Evolutionary conservation across 192 early-diverging fungal genomes (phyloP).

Genomic region (Coemansia sp.): DNA sequence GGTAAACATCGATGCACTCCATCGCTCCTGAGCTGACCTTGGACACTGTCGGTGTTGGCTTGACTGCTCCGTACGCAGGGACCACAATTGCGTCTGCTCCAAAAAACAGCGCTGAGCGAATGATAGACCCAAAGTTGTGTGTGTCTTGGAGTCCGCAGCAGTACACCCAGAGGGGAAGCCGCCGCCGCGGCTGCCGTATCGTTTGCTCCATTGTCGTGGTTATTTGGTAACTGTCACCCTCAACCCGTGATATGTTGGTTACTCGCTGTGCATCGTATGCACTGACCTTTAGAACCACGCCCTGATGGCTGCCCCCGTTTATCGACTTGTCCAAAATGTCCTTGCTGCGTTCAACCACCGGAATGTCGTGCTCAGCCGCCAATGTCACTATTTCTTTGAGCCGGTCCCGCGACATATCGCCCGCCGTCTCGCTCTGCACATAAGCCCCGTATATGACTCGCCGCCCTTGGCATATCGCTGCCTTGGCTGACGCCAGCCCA

Average conservation of each 20-base stretch:
- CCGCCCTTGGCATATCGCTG: constrained; percentile 26
- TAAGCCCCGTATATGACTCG: constrained; percentile 25
- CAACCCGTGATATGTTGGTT: constrained; percentile 7
- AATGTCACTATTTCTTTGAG: constrained; percentile 4
- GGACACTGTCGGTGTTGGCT: constrained; percentile 27
- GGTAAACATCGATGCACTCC: constrained; percentile 34
- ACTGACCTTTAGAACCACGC: constrained; percentile 21
- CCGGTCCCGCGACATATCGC: constrained; percentile 17
- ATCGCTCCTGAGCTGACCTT: constrained; percentile 43
- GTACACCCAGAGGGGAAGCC: constrained; percentile 36
- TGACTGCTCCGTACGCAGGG: constrained; percentile 7
- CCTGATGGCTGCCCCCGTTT: constrained; percentile 26
- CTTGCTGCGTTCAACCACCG: not conserved
- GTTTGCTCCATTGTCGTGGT: not conserved
- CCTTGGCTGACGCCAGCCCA: constrained; percentile 23
- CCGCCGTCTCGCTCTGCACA: constrained; percentile 11
- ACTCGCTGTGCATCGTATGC: not conserved
- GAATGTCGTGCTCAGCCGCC: constrained; percentile 18
- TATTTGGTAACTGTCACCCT: constrained; percentile 19
- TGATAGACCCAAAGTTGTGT: constrained; percentile 43
- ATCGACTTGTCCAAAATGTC: constrained; percentile 1
- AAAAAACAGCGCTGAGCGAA: constrained; percentile 51
- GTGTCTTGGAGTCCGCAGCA: constrained; percentile 38
- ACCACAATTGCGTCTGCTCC: constrained; percentile 42
- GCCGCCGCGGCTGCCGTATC: constrained; percentile 19